Evolutionary conservation across 768 basidiomycete species (phyloP).

Genomic region (Pulveroboletus sp.): DNA sequence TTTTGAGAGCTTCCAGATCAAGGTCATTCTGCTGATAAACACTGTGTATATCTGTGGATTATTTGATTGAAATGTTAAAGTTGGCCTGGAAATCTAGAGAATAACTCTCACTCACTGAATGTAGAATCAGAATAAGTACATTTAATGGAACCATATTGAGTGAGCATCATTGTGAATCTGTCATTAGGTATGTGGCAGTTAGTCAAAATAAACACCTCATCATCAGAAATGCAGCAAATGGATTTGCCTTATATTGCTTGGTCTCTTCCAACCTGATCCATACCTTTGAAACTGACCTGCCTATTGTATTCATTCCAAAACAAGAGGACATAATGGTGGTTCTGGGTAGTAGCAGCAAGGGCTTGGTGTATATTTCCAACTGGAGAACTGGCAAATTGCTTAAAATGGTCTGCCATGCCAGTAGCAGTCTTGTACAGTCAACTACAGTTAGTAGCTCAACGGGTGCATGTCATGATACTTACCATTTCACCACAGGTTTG

Average conservation of each 20-base stretch:
- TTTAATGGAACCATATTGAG: not conserved
- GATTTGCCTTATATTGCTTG: conserved; percentile 6
- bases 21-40: too few relatives aligned
- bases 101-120: not conserved
- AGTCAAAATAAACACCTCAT: too few relatives aligned
- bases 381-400: not conserved
- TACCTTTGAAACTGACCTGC: not conserved
- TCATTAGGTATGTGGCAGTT: conserved; percentile 10
- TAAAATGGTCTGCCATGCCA: not conserved
- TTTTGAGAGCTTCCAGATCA: too few relatives aligned
- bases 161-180: conserved; percentile 1
- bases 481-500: too few relatives aligned
- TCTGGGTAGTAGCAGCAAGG: conserved; percentile 4
- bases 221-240: conserved; percentile 1
- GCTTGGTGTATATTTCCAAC: conserved; percentile 6
- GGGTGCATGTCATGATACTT: too few relatives aligned
- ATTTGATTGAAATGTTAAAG: not conserved
- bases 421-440: not conserved
- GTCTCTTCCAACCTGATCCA: not conserved
- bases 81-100: too few relatives aligned
- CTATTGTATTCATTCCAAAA: not conserved
- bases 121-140: not conserved
- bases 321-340: conserved; percentile 6
- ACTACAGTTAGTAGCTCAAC: not conserved
- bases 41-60: not conserved